Conservation (phyloP, 306 rosid genomes). For the Inga oerstediana region DNA sequence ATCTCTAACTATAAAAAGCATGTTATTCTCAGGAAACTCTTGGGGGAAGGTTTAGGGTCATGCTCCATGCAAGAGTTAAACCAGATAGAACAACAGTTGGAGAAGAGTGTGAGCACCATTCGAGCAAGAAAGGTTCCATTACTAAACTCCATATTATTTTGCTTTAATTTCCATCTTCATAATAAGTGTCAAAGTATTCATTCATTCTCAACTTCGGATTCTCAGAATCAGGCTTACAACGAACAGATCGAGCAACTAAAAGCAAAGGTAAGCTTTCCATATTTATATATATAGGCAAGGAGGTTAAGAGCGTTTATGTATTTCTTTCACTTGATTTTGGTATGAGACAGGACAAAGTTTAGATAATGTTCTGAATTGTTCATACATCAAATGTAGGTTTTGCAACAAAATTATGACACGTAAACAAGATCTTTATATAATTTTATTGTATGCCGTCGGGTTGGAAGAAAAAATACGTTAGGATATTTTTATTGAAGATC, state of each 20-base stretch:
- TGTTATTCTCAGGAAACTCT: slow-evolving; percentile 2
- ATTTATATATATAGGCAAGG: background rate
- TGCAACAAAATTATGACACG: background rate
- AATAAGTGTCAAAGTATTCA: background rate
- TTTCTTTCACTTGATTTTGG: background rate
- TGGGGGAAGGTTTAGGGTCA: slow-evolving; percentile 58
- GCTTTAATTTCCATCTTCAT: background rate
- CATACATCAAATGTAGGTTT: background rate
- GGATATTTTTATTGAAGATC: background rate
- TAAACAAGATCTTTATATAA: background rate
- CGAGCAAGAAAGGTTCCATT: slow-evolving; percentile 74
- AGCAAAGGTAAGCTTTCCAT: background rate
- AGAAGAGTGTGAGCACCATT: slow-evolving; percentile 65
- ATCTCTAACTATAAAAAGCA: background rate
- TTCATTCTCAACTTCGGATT: background rate
- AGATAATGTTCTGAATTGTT: background rate
- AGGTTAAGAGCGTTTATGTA: background rate
- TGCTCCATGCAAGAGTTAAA: slow-evolving; percentile 76
- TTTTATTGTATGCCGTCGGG: background rate
- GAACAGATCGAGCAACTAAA: slow-evolving; percentile 16
- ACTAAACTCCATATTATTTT: background rate
- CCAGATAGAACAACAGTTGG: slow-evolving; percentile 74
- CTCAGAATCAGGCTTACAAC: slow-evolving; percentile 1
- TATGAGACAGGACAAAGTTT: background rate
- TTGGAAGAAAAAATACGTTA: background rate